A percentile compares a stretch with the other conserved stretches of the same genome.
phyloP scores from a whole-genome alignment of 2,329 filamentous ascomycete species.

The Corynespora cassiicola region DNA sequence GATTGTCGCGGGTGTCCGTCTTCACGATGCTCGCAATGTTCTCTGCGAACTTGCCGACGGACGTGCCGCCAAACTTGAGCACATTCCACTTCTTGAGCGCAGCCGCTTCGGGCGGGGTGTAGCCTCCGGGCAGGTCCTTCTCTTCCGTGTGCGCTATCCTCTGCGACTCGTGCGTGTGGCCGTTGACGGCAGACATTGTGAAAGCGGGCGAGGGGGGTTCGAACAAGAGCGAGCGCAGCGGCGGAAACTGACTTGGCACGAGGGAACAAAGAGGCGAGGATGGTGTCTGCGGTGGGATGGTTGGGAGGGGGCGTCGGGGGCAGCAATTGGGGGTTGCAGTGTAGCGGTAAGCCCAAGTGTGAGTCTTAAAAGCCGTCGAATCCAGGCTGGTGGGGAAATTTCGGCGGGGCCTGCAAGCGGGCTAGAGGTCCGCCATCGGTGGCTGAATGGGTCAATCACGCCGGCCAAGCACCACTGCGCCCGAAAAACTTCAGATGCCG shows the following conservation, averaged over 20 bases:
- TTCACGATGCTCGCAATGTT: slow-evolving; percentile 69
- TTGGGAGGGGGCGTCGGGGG: neutral
- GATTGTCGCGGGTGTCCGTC: slow-evolving; percentile 66
- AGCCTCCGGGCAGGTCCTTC: slow-evolving; percentile 56
- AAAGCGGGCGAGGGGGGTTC: slow-evolving; percentile 3
- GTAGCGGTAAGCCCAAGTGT: slow-evolving; percentile 7
- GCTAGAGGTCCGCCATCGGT: slow-evolving; percentile 11
- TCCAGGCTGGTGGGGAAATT: slow-evolving; percentile 2
- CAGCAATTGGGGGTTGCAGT: slow-evolving; percentile 12
- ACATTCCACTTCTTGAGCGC: too few species aligned
- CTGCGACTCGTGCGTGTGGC: slow-evolving; percentile 39
- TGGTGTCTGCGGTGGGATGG: slow-evolving; percentile 1
- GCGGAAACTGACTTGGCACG: neutral
- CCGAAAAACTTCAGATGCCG: slow-evolving; percentile 1
- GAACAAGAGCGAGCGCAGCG: too few species aligned
- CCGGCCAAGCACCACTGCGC: neutral
- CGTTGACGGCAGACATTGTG: slow-evolving; percentile 39
- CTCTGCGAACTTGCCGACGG: slow-evolving; percentile 88
- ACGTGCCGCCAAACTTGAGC: slow-evolving; percentile 95
- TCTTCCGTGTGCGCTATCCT: slow-evolving; percentile 52
- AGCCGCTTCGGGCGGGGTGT: too few species aligned
- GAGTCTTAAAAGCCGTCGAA: slow-evolving; percentile 4
- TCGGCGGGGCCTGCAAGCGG: slow-evolving; percentile 18
- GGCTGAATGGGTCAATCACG: slow-evolving; percentile 10
- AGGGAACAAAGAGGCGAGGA: neutral